Percentiles rank a stretch among this genome's conserved stretches.
Conservation (phyloP, 1,139 yeast species). For the Blastobotrys apis region DNA sequence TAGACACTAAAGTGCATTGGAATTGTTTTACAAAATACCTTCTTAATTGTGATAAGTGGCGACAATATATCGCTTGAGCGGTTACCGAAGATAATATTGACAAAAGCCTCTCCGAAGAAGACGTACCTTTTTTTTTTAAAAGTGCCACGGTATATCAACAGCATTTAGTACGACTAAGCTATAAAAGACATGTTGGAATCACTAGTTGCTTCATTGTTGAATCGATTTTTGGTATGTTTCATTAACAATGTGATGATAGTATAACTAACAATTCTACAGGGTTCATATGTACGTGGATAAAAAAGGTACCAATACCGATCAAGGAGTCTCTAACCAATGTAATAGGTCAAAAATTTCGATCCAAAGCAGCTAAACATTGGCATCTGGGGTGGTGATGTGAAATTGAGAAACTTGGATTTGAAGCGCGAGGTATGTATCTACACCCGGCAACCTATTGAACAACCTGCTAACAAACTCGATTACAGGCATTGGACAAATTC, state of each 20-base stretch:
- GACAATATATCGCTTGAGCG: too few relatives aligned
- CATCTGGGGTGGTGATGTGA: slow-evolving; percentile 97
- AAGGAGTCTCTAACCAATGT: neutral
- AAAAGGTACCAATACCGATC: neutral
- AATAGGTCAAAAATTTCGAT: slow-evolving; percentile 84
- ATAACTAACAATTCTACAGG: slow-evolving; percentile 17
- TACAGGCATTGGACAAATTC: slow-evolving; percentile 70
- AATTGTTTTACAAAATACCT: too few relatives aligned
- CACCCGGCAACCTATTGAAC: too few relatives aligned
- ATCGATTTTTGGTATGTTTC: slow-evolving; percentile 43
- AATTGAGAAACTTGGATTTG: slow-evolving; percentile 67
- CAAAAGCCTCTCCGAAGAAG: too few relatives aligned
- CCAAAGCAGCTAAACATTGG: slow-evolving; percentile 93
- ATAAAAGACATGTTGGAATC: slow-evolving; percentile 60
- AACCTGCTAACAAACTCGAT: neutral
- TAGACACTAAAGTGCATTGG: too few relatives aligned
- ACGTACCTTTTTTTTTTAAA: too few relatives aligned
- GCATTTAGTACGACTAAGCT: too few relatives aligned
- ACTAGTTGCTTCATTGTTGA: slow-evolving; percentile 49
- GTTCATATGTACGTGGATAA: slow-evolving; percentile 23
- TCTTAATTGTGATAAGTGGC: too few relatives aligned
- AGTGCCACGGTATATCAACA: too few relatives aligned
- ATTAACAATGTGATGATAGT: neutral
- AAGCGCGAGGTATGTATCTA: slow-evolving; percentile 51
- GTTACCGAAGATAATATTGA: too few relatives aligned